Conservation (phyloP, 1,139 yeast genomes). For the Saccharomyces hybrid region DNA sequence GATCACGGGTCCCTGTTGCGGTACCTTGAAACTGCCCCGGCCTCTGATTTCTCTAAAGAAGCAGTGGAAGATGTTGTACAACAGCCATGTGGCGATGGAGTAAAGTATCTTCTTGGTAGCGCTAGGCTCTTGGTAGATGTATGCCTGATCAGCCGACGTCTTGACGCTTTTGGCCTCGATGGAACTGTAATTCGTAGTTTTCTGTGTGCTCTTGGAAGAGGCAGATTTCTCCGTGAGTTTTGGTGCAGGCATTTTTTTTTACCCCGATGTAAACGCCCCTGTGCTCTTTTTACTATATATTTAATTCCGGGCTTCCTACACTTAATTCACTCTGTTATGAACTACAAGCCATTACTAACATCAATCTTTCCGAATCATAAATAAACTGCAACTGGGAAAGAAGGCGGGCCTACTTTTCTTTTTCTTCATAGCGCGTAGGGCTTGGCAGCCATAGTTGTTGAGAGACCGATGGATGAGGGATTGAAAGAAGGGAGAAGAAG, state of each 20-base stretch:
- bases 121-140: constrained; percentile 22
- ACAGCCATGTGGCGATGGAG: constrained; percentile 45
- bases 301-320: background rate
- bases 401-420: background rate
- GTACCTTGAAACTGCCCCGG: constrained; percentile 85
- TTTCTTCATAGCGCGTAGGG: background rate
- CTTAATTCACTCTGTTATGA: background rate
- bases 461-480: background rate
- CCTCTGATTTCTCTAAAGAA: constrained; percentile 88
- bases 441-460: background rate
- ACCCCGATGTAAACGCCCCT: background rate
- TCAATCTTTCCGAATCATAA: background rate
- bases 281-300: background rate
- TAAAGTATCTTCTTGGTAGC: constrained; percentile 39
- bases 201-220: constrained; percentile 1
- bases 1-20: constrained; percentile 71
- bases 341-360: background rate
- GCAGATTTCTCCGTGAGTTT: constrained; percentile 1
- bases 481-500: background rate
- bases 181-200: background rate
- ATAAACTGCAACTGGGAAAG: background rate
- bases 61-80: constrained; percentile 40
- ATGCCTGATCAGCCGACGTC: constrained; percentile 3
- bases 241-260: background rate
- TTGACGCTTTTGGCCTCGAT: background rate